Base-by-base conservation (phyloP, 2,329 filamentous ascomycete species). In the Aureobasidium pullulans region DNA sequence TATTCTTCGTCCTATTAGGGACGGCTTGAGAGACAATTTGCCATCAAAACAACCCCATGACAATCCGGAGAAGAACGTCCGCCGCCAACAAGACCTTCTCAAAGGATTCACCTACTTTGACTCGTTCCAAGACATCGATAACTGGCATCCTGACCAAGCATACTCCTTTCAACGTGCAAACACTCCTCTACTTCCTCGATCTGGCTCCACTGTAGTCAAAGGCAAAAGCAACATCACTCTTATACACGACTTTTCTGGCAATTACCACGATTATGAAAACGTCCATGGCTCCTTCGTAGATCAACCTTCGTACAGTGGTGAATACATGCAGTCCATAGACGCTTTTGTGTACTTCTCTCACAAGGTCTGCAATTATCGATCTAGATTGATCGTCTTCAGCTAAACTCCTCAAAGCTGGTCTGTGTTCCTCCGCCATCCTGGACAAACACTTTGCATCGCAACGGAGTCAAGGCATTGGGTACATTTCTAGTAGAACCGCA, bases 281-380 rank as follows among this genome's bases (percentile, higher is more conserved):
- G 65, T 66, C 10, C 72, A 74, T 39, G 68, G 66, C 11, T 52
- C 61, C 42, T 66, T 66, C 5, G 61, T 73, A 1, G 62, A 67
- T 2, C 60, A 67, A 5, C 68, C 72, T 37, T 64, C 62, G 15
- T 78, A 79, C 62, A 67, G 69, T 2, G 75, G 75, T 66, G 70
- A 77, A 62, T 74, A 77, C 59, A 69, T 78, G 39, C 74, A 77
- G 63, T 72, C 69, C 59, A 69, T 78, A 15, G 71, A 75, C 42
- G 69, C 67, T 1, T 78, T 79, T 62, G 66, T 77, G n/a, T 79
- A 79, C 63, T 78, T 79, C 60, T 77, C 76, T 1, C 76, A 79
- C 63, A 76, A 60, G 59, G 59, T 60, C n/a, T 37, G 59, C 32
- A 4, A 28, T 5, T 8, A 44, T 10, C 6, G 5, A 3, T 29